Conservation (phyloP, 345 rosid genomes). For the Populus euphratica region DNA sequence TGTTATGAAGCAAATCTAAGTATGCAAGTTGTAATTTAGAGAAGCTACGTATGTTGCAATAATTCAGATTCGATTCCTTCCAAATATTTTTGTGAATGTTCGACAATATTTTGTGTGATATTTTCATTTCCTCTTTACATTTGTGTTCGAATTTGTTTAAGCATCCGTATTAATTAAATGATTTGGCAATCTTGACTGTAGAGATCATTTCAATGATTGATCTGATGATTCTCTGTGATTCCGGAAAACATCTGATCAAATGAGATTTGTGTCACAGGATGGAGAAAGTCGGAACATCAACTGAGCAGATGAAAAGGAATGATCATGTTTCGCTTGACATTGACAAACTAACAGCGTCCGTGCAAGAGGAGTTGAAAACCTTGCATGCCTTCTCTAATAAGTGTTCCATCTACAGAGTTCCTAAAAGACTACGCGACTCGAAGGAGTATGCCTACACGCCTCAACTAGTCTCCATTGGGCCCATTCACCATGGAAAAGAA, state of each 20-base stretch:
- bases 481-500: constrained; percentile 12
- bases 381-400: neutral
- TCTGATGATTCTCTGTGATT: too few species aligned
- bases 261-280: too few species aligned
- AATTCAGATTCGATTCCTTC: neutral
- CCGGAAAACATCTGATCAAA: too few species aligned
- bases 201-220: too few species aligned
- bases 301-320: too few species aligned
- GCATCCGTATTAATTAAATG: neutral
- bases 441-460: constrained; percentile 11
- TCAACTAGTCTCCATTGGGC: constrained; percentile 15
- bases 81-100: neutral
- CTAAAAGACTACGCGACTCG: constrained; percentile 8
- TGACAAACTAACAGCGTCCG: neutral
- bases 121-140: too few species aligned
- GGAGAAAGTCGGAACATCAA: too few species aligned
- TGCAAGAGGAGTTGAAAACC: neutral
- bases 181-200: too few species aligned
- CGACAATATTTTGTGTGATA: too few species aligned
- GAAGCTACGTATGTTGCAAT: neutral
- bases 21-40: neutral
- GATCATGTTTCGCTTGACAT: neutral
- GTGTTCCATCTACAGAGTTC: constrained; percentile 18
- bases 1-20: neutral
- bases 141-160: too few species aligned